Base-by-base conservation (phyloP, 2,329 filamentous ascomycete species). In the Arthrobotrys sinensis region DNA sequence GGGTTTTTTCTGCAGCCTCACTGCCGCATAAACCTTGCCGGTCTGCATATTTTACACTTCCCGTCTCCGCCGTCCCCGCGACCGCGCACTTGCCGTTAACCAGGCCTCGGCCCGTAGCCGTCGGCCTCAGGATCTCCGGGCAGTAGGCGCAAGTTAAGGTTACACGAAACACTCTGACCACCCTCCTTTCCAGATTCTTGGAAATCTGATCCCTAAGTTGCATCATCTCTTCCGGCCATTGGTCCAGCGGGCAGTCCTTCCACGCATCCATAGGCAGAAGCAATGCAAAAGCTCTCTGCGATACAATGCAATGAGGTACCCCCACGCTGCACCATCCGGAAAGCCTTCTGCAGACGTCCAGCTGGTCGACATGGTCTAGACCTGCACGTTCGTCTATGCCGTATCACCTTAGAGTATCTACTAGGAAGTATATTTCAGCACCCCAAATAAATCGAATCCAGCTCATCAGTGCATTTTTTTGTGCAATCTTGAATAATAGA, bases 391-490 rank as follows among this genome's bases (percentile, higher is more conserved):
- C 45, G 45, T 65, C 62, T 65, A 50, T 65, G 34, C 53, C 53
- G 53, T 60, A 60, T 43, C 34, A 60, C 53, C 11, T 12, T 57
- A 38, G 16, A 19, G 6, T 36, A 60, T 36, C 10, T 6, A 40
- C 16, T 40, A 11, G 53, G 34, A 57, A 1, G 14, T 57, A 16
- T 57, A 36, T 60, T 43, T 14, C 16, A n/a, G 36, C 12, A 28
- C 28, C 10, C 34, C 16, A 14, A 2, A 34, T 19, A 16, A 40
- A 60, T 7, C 5, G 14, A n/a, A 21, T 60, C n/a, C 34, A 60
- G 53, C 53, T 60, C 53, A 60, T 60, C 53, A 60, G 16, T 60
- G 53, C 52, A 38, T 60, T 14, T 43, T 60, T 53, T 24, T 60
- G 36, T 60, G 19, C 24, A 43, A 60, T 60, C 53, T 60, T 60